Evolutionary conservation across 208 protist genomes (phyloP), one percentile per base, ranked within the genome.

Genomic region (Wallacemonas collosoma): DNA sequence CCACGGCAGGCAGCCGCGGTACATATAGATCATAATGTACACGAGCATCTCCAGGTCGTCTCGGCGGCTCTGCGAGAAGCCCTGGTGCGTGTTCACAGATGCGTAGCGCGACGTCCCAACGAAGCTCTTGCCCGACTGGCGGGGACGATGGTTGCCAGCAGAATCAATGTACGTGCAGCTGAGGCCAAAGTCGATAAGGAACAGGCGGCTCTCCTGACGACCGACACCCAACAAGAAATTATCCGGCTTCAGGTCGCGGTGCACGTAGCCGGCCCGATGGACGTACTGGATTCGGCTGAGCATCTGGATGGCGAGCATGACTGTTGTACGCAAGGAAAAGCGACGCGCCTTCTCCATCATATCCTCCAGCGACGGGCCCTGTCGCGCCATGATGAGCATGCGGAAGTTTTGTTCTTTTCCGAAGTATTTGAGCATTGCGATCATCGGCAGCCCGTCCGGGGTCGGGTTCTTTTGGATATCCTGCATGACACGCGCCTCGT

Each of bases 251-350:
- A 98, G 86, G 72, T 98, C 97, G 40, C 98, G 82, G 73, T 99
- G 98, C 55, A 99, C 87, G 72, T 98, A 99, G 63, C 90, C 90
- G 63, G 97, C 96, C 1, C 73, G 80, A 79, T 99, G 98, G 17
- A 99, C 68, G 77, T 93, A 98, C 85, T 99, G 95, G n/a, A 99
- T 71, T 41, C 98, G 77, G 38, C 66, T 74, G 17, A 98, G 73
- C 93, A 99, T 93, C 77, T 99, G 98, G 65, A 99, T 95, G 3
- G 97, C 98, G 0, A 99, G 76, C 96, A 99, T 99, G 8, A 98
- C 83, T 17, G 98, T 95, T 5, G 99, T 99, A 81, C 99, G 99
- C 15, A 99, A 72, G 12, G 89, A 95, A 65, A 99, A 99, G 45
- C 85, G 88, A 12, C 76, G 68, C 55, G 75, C 68, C 58, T 96